Evolutionary conservation across 768 basidiomycete genomes (phyloP), one percentile per base, ranked within the genome.

Genomic region (Artomyces pyxidatus): DNA sequence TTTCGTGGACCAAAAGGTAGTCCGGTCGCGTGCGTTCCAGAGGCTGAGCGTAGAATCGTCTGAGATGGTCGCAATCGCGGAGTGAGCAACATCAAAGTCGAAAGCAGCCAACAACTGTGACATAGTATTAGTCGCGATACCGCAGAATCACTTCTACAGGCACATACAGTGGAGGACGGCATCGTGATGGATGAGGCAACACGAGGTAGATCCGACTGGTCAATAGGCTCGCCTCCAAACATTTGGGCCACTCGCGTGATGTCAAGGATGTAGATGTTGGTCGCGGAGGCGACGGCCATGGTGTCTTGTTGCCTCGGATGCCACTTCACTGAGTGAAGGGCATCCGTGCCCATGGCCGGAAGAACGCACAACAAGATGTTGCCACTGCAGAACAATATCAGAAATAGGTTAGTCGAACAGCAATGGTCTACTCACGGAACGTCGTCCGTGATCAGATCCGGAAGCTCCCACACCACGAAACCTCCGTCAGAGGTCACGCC

Each of bases 401-500:
- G 17, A 51, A 8, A 29, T 35, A 26, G 26, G 47, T 52, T 53
- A 27, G n/a, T 5, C 30, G 45, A 45, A 48, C 17, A 26, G 10
- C 2, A 43, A 40, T 17, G 27, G 28, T 38, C 47, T 23, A 78
- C 86, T 62, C 68, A 89, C 87, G 85, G 83, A 27, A 85, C 86
- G 65, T 92, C 88, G 59, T 92, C 89, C 11, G 81, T 88, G 61
- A 92, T 88, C 46, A 82, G 63, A 45, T 85, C 83, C 26, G 89
- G 89, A 22, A 91, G 61, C 61, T 91, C 85, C 89, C 89, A 91
- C 6, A 91, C 83, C 27, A 91, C 85, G 56, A 91, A 88, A 35
- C 89, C 89, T 51, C 89, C 89, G 58, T 92, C 89, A 2, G 85
- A 86, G 0, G 89, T 91, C 10, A 91, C 83, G 6, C 88, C 90